phyloP scores from a whole-genome alignment of 164 flowering plant genomes.

The Pachysandra terminalis region DNA sequence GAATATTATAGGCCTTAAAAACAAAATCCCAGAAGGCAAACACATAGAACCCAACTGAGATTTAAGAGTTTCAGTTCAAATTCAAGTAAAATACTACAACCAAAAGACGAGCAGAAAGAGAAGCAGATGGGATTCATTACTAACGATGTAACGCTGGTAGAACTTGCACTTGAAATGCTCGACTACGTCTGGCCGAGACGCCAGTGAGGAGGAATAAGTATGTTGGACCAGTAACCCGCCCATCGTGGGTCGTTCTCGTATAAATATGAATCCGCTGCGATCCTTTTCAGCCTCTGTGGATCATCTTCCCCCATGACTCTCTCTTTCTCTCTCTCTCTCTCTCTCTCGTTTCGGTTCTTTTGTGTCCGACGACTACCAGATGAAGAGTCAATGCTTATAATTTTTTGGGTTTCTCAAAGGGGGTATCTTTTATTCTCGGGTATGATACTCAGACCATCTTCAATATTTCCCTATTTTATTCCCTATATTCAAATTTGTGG shows the following conservation, averaged over 20 bases:
- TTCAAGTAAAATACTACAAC: not conserved
- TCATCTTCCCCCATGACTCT: conserved; percentile 58
- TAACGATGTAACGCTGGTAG: conserved; percentile 87
- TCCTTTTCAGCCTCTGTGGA: conserved; percentile 73
- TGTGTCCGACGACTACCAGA: no score
- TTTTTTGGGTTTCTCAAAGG: no score
- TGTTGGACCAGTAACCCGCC: conserved; percentile 97
- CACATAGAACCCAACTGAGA: no score
- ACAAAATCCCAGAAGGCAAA: no score
- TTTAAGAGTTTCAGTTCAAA: no score
- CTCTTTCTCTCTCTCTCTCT: conserved; percentile 11
- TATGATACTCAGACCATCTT: no score
- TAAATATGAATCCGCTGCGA: conserved; percentile 88
- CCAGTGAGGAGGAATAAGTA: conserved; percentile 93
- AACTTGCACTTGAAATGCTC: conserved; percentile 94
- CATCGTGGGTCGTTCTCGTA: conserved; percentile 89
- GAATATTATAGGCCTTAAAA: no score
- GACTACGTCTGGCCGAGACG: conserved; percentile 78
- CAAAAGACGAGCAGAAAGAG: not conserved
- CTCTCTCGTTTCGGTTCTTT: no score
- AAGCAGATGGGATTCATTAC: conserved; percentile 4
- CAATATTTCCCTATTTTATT: no score
- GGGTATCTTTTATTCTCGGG: no score
- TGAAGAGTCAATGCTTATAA: no score
- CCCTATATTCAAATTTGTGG: no score